Evolutionary conservation across 2,329 filamentous ascomycete species (phyloP), one percentile per base, ranked within the genome.

Genomic region (Cladophialophora yegresii): DNA sequence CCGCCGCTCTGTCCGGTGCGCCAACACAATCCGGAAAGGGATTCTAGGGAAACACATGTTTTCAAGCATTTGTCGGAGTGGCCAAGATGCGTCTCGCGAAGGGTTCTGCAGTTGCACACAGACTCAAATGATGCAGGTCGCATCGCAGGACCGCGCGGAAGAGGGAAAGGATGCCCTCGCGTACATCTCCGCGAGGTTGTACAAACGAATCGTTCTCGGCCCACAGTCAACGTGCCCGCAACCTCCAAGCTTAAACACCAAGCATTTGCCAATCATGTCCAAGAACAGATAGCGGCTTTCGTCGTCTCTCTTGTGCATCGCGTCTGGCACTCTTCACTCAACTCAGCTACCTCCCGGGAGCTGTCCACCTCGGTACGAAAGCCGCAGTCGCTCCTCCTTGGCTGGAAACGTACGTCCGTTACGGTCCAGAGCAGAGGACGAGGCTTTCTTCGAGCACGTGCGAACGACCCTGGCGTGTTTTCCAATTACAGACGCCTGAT

Each of bases 181-280:
- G 58, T 61, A 3, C 30, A 61, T 47, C 22, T 61, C 58, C 50
- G 58, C 36, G 20, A 4, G 32, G 22, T 47, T 32, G 36, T 16
- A n/a, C 26, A 55, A 53, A 50, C 58, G 58, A 61, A 61, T 61
- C 7, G 36, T 32, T 23, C 49, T 61, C 26, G 58, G 8, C 50
- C 20, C 22, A 30, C 22, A 30, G 13, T 23, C 30, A 61, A 61
- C 58, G 58, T 61, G 58, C 51, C n/a, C 30, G 36, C 40, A 57
- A 30, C 23, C 13, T 30, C 30, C 26, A 26, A 20, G 53, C 22
- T 43, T 28, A 43, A 36, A 43, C 47, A 28, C 28, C 22, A 26
- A 45, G 32, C 36, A 9, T 28, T 3, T 51, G 58, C 58, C 53
- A 36, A 54, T 60, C 58, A 9, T 53, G 32, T 16, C 47, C 9